These are phyloP conservation scores for Pachysandra terminalis DNA, from an alignment of 164 flowering plant genomes.

Conservation along the genomic window DNA sequence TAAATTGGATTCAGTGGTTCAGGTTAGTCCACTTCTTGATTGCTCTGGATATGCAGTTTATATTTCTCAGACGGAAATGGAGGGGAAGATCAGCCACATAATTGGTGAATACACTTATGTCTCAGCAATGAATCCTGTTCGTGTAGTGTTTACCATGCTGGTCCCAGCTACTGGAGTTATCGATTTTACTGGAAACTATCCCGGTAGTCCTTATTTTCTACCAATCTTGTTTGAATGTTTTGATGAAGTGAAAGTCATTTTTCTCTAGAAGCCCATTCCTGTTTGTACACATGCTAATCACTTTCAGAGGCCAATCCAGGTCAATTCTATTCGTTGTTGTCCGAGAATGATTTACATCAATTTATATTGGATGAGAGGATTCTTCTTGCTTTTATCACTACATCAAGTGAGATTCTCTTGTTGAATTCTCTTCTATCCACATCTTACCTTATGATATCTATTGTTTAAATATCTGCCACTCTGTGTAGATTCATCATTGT, in stretches of 20 bases:
- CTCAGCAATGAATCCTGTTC: constrained; percentile 61
- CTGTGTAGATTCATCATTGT: not conserved
- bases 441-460: not conserved
- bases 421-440: not conserved
- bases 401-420: constrained; percentile 53
- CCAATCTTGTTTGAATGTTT: not conserved
- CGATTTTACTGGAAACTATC: constrained; percentile 60
- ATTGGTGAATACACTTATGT: constrained; percentile 45
- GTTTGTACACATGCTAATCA: not conserved
- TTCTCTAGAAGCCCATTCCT: not conserved
- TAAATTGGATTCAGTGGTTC: constrained; percentile 50
- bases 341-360: constrained; percentile 51
- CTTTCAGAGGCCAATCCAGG: constrained; percentile 36
- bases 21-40: constrained; percentile 75
- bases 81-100: constrained; percentile 45
- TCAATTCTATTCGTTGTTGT: constrained; percentile 33
- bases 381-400: constrained; percentile 67
- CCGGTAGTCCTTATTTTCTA: constrained; percentile 37
- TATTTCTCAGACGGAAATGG: constrained; percentile 62
- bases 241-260: not conserved
- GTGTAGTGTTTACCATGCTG: constrained; percentile 48
- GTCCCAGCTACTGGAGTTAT: constrained; percentile 65
- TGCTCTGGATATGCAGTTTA: constrained; percentile 86
- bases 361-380: constrained; percentile 70
- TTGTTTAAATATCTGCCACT: not conserved